Conservation (phyloP, 2,329 filamentous ascomycete species). For the Rutstroemia sydowiana region DNA sequence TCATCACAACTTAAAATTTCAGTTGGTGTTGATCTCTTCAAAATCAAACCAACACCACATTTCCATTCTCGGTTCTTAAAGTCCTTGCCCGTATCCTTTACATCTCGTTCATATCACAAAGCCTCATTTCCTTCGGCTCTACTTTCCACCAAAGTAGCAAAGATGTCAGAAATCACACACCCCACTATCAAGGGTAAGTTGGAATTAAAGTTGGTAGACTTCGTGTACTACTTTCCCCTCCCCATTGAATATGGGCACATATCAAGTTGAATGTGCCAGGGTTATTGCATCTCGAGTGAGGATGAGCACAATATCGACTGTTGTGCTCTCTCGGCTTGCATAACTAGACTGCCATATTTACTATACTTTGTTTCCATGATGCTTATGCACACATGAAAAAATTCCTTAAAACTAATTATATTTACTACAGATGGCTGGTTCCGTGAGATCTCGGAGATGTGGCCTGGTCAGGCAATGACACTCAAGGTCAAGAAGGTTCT, state of each 20-base stretch:
- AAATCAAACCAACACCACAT: background rate
- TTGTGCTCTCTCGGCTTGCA: too few relatives aligned
- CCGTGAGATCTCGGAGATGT: conserved; percentile 98
- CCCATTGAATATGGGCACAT: background rate
- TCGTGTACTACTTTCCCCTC: background rate
- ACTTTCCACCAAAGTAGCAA: conserved; percentile 1
- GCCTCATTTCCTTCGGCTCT: background rate
- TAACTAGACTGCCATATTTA: too few relatives aligned
- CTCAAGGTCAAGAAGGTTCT: conserved; percentile 96
- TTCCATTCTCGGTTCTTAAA: background rate
- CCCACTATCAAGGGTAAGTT: conserved; percentile 51
- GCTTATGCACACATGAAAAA: background rate
- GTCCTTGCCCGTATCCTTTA: background rate
- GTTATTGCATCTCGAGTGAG: background rate
- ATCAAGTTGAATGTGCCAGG: background rate
- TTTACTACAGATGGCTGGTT: conserved; percentile 87
- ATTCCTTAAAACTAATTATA: conserved; percentile 11
- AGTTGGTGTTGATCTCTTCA: background rate
- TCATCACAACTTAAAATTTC: too few relatives aligned
- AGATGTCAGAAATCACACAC: conserved; percentile 49
- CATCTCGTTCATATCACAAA: background rate
- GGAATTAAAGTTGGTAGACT: background rate
- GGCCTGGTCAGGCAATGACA: conserved; percentile 98
- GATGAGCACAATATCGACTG: too few relatives aligned
- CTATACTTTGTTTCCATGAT: too few relatives aligned